Base-by-base conservation (phyloP, 2,329 filamentous ascomycete species). In the Graphilbum fragrans region DNA sequence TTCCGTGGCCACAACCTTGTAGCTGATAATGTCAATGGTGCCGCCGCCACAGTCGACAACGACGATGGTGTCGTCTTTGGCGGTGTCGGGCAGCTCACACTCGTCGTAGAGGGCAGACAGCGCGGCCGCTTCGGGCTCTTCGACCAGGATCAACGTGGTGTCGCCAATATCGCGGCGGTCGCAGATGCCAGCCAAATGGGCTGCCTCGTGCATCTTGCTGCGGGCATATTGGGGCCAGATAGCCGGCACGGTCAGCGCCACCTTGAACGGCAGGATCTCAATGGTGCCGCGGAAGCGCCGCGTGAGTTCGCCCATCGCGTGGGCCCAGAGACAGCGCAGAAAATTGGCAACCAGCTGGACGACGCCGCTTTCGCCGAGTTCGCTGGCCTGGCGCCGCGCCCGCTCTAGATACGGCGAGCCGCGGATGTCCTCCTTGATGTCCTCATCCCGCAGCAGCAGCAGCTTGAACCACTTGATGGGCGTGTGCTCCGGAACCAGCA, bases 11-110 rank as follows among this genome's bases (percentile, higher is more conserved):
- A 35, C 9, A 32, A 74, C 62, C 42, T 65, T 63, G 46, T 74
- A 74, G 7, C 66, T 68, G 43, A 74, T 72, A 18, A 74, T 55
- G 50, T 74, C 70, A 2, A 50, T 52, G 0, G 57, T 58, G 2
- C 55, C 55, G n/a, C 57, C 57, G 19, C 56, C 57, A 22, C 52
- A 50, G 38, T 59, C 56, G 23, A 47, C 50, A 6, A 58, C 45
- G 3, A 58, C 50, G 20, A 56, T 55, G 2, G 31, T 49, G 22
- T 54, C 49, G 10, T 43, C 49, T 1, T 32, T 25, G 44, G 44
- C 29, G 2, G 41, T 35, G 4, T 41, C 39, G 4, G 3, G 18
- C n/a, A 0, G 61, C 40, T 2, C 25, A 27, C 35, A 35, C 14
- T 59, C 56, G 1, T 51, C 45, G 40, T 65, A 61, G 1, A 68